Base-by-base conservation (phyloP, 176 grass and related monocot genomes). In the Bromus sterilis region DNA sequence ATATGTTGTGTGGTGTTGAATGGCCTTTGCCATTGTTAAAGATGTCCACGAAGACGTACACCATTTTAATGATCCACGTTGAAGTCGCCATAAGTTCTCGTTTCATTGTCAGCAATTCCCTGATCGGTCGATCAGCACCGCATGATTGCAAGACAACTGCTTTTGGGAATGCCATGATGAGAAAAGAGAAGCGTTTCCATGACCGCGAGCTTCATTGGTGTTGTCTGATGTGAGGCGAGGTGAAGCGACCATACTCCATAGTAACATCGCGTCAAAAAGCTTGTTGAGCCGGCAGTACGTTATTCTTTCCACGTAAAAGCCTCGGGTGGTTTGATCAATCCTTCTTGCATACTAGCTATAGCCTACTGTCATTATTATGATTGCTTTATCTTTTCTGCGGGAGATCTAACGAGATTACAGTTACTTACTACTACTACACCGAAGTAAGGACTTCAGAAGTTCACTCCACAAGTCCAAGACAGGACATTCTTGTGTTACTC, bases 121-220 rank as follows among this genome's bases (percentile, higher is more conserved):
- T 66, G 58, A 80, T 84, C 76, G 48, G 21, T 51, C 76, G 48
- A 51, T 51, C 76, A 80, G 23, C 46, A 25, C 58, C 0, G 12
- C 9, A 71, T 82, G 79, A 83, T 83, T 77, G 40, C 71, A 4
- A 33, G 39, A 32, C 78, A 10, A 56, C 58, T 15, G 36, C 37
- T 60, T 34, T 71, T 40, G 56, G 66, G 35, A 6, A 73, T 49
- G 79, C 74, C 75, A 86, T 33, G 44, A 37, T 60, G 66, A 51
- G 28, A 13, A 68, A 71, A 20, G 79, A 14, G 14, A 28, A 43
- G 43, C 65, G 44, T 77, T 63, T 14, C 11, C 8, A 16, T 4
- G 53, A 31, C 16, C 28, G 59, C 0, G 80, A 26, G 56, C 29
- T 73, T 61, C 39, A 26, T 60, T 62, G 68, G 68, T 26, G 2